Evolutionary conservation across 768 basidiomycete species (phyloP), one percentile per base, ranked within the genome.

Genomic region (Leccinum obscurum): DNA sequence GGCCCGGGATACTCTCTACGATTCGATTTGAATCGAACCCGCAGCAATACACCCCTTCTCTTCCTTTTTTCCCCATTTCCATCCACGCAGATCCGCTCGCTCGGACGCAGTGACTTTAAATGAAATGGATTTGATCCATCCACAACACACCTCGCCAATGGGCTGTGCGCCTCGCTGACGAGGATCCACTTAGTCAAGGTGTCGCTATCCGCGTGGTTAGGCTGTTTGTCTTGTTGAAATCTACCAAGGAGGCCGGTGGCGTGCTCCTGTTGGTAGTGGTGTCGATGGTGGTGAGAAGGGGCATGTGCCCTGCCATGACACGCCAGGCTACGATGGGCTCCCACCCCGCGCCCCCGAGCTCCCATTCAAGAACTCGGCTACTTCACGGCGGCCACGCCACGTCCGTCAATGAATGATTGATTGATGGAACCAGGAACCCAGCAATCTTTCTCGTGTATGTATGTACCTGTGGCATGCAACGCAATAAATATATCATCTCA

Each of bases 121-220:
- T 46, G 44, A 46, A 46, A 20, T 37, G 48, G 57, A 58, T 22
- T 28, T 26, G 44, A 49, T 28, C 6, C 8, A 22, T 46, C 13
- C 26, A n/a, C 11, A 7, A 10, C 14, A 57, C 20, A 9, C n/a
- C 28, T n/a, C n/a, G 6, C 28, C 28, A n/a, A 22, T 46, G 20
- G 44, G 44, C 44, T 46, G 44, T n/a, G 20, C 24, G n/a, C 44
- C 39, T 59, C 46, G 35, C 59, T 59, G 49, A 51, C 6, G 13
- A 59, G 22, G 24, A 50, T 3, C 2, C 2, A 22, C 28, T 39
- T 30, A 15, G 57, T 51, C 48, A 59, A 6, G 9, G 24, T n/a
- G 22, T 51, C 28, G 3, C 8, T 9, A 5, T 44, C n/a, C 6
- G 41, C 41, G 9, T n/a, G n/a, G n/a, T 46, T 13, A 20, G 10